These are phyloP conservation scores for Boletus reticuloceps DNA, from an alignment of 768 basidiomycete genomes.

Conservation along the genomic window DNA sequence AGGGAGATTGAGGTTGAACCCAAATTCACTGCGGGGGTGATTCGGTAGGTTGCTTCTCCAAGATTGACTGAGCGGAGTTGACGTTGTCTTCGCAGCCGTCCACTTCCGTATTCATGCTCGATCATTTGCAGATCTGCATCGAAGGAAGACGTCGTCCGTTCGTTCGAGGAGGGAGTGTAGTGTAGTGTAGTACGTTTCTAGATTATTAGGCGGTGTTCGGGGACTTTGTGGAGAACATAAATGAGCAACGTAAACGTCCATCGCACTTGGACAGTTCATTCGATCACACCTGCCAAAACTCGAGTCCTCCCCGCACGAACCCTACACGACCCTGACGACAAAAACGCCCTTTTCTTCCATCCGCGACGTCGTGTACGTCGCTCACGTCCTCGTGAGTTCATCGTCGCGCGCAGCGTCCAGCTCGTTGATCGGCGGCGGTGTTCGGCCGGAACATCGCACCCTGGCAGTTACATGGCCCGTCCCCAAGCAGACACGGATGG, in stretches of 20 bases:
- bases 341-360: background rate
- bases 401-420: background rate
- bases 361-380: slow-evolving; percentile 9
- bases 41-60: slow-evolving; percentile 25
- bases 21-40: slow-evolving; percentile 31
- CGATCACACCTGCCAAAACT: background rate
- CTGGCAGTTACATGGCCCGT: slow-evolving; percentile 28
- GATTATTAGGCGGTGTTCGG: slow-evolving; percentile 20
- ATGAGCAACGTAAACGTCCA: slow-evolving; percentile 15
- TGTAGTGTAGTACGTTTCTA: background rate
- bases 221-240: slow-evolving; percentile 18
- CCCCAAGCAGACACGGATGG: slow-evolving; percentile 32
- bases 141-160: slow-evolving; percentile 20
- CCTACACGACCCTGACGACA: slow-evolving; percentile 18
- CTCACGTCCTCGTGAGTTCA: slow-evolving; percentile 12
- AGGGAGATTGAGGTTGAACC: slow-evolving; percentile 24
- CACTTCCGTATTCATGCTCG: slow-evolving; percentile 30
- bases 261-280: slow-evolving; percentile 1
- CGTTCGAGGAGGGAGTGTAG: slow-evolving; percentile 11
- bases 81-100: slow-evolving; percentile 26
- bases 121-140: slow-evolving; percentile 26
- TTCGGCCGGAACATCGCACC: slow-evolving; percentile 13
- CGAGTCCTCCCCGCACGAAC: slow-evolving; percentile 3
- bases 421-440: background rate
- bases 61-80: slow-evolving; percentile 7